Conservation (phyloP, 2,329 filamentous ascomycete species). For the Daldinia sp. region DNA sequence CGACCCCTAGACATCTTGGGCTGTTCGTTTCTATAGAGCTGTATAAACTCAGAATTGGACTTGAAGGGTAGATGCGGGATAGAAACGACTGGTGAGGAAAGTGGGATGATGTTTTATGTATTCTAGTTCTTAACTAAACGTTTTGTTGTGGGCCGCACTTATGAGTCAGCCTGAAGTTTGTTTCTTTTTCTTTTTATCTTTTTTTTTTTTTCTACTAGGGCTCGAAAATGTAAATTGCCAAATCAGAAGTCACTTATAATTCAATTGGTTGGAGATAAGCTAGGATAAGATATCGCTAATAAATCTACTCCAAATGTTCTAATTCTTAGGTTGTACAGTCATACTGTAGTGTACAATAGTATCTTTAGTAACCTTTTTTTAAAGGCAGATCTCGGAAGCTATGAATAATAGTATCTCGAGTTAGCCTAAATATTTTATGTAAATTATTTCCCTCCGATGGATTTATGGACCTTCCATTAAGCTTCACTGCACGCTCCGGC, state of each 20-base stretch:
- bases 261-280: slow-evolving; percentile 11
- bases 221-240: not conserved
- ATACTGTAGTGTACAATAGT: not conserved
- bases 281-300: not conserved
- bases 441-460: not conserved
- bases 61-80: not conserved
- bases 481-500: not conserved
- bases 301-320: not conserved
- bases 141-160: slow-evolving; percentile 1
- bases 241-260: slow-evolving; percentile 1
- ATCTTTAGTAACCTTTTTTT: not conserved
- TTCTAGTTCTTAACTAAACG: not conserved
- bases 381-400: not conserved
- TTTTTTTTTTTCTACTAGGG: slow-evolving; percentile 1
- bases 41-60: not conserved
- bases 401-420: slow-evolving; percentile 5
- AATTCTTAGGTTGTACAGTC: not conserved
- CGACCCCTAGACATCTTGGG: slow-evolving; percentile 38
- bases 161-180: slow-evolving; percentile 5
- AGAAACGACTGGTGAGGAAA: slow-evolving; percentile 1
- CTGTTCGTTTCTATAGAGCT: not conserved
- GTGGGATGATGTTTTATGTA: slow-evolving; percentile 11
- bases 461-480: not conserved
- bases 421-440: slow-evolving; percentile 1
- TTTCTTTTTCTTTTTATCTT: not conserved